phyloP scores from a whole-genome alignment of 148 eudicot genomes.

The Rhododendron molle region DNA sequence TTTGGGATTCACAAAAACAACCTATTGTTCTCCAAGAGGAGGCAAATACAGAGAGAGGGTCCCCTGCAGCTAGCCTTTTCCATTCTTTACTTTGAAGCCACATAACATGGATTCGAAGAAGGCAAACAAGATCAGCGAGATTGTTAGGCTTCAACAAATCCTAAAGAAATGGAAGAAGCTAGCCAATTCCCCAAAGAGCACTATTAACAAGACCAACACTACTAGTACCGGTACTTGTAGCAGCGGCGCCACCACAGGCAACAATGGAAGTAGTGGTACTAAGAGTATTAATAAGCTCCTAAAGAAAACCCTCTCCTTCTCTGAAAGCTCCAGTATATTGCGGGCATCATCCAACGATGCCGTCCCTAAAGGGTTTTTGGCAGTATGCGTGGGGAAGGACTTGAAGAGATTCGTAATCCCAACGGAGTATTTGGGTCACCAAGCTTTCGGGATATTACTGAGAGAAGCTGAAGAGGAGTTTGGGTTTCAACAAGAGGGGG shows the following conservation, averaged over 20 bases:
- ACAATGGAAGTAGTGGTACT: slow-evolving; percentile 27
- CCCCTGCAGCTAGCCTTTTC: background rate
- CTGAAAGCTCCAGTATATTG: slow-evolving; percentile 36
- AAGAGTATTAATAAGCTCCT: slow-evolving; percentile 62
- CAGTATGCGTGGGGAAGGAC: slow-evolving; percentile 73
- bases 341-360: slow-evolving; percentile 7
- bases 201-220: background rate
- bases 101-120: slow-evolving; percentile 51
- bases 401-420: slow-evolving; percentile 76
- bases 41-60: background rate
- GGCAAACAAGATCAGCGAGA: slow-evolving; percentile 79
- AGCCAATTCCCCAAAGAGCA: slow-evolving; percentile 40
- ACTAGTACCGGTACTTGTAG: slow-evolving; percentile 11
- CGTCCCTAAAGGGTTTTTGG: slow-evolving; percentile 71
- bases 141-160: slow-evolving; percentile 78
- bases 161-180: slow-evolving; percentile 77
- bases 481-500: slow-evolving; percentile 87
- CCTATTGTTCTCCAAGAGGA: background rate
- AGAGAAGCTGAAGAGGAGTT: slow-evolving; percentile 94
- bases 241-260: background rate
- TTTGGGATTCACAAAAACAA: background rate
- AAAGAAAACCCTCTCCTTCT: slow-evolving; percentile 72
- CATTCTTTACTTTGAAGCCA: background rate
- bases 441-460: slow-evolving; percentile 53
- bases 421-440: slow-evolving; percentile 60